phyloP scores from a whole-genome alignment of 257 asterid genomes.

The Solanum ossicruentum region DNA sequence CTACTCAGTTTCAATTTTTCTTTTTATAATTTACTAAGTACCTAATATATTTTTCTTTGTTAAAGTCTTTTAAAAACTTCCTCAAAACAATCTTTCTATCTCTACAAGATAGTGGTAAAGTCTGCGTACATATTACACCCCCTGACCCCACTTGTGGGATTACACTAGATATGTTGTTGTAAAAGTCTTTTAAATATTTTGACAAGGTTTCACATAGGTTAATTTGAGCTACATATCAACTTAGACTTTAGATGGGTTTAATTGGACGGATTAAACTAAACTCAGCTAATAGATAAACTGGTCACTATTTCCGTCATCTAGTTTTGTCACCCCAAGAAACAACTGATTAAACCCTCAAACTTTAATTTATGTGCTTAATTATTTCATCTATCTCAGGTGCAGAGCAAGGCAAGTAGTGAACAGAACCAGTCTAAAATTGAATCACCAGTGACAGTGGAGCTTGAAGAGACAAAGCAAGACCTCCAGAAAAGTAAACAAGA shows the following conservation, averaged over 20 bases:
- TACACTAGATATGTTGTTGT: no score
- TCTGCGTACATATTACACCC: no score
- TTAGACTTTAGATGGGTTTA: not conserved
- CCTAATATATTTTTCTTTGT: no score
- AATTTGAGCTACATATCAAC: not conserved
- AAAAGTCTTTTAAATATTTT: no score
- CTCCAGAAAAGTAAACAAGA: slow-evolving; percentile 46
- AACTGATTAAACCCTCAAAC: not conserved
- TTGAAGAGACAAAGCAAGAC: slow-evolving; percentile 41
- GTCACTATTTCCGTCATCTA: not conserved
- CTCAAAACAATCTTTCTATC: no score
- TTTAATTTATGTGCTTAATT: not conserved
- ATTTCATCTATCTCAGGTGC: slow-evolving; percentile 16
- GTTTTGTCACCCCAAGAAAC: not conserved
- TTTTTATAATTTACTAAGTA: no score
- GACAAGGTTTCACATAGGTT: not conserved
- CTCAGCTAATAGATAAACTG: not conserved
- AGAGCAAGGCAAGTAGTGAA: slow-evolving; percentile 13
- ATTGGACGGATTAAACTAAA: not conserved
- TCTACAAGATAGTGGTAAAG: no score
- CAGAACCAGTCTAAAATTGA: slow-evolving; percentile 9
- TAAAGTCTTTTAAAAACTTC: no score
- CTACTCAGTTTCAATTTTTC: no score
- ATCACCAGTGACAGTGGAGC: slow-evolving; percentile 18
- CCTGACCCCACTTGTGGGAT: no score